These are phyloP conservation scores for Xylona heveae DNA, from an alignment of 495 filamentous ascomycete genomes.

Conservation along the genomic window DNA sequence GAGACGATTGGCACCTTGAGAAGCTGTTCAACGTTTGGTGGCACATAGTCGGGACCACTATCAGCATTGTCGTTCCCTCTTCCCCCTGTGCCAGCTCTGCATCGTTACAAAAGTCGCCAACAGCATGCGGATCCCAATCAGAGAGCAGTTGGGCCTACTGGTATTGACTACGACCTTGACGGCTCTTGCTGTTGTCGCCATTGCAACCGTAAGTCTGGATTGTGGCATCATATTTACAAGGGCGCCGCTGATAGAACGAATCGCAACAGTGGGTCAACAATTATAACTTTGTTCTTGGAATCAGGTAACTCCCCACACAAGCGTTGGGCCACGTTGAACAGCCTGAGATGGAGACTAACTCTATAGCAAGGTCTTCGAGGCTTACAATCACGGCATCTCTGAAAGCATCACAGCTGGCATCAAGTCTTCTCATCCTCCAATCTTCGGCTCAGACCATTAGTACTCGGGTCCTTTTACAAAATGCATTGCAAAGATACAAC, in stretches of 20 bases:
- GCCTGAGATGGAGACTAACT: constrained; percentile 1
- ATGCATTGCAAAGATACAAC: constrained; percentile 31
- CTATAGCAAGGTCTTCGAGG: constrained; percentile 20
- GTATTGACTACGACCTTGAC: constrained; percentile 48
- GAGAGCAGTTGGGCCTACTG: constrained; percentile 58
- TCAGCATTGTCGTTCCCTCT: not conserved
- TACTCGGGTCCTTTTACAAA: constrained; percentile 46
- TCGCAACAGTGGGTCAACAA: constrained; percentile 46
- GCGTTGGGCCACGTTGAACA: not conserved
- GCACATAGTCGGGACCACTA: too few species aligned
- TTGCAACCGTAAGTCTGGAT: constrained; percentile 31
- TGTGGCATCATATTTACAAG: not conserved
- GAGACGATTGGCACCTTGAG: too few species aligned
- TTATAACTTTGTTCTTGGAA: constrained; percentile 45
- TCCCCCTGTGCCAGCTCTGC: not conserved
- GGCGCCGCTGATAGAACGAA: constrained; percentile 2
- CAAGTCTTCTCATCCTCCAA: constrained; percentile 52
- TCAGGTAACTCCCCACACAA: constrained; percentile 23
- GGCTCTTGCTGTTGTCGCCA: constrained; percentile 38
- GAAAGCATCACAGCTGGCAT: constrained; percentile 62
- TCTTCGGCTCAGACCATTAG: constrained; percentile 41
- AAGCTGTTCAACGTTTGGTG: too few species aligned
- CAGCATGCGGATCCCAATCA: constrained; percentile 65
- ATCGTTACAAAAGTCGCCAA: constrained; percentile 3
- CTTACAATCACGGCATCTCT: constrained; percentile 63